These are phyloP conservation scores for Chrysochromulina tobinii DNA, from an alignment of 78 protist genomes.

Conservation along the genomic window DNA sequence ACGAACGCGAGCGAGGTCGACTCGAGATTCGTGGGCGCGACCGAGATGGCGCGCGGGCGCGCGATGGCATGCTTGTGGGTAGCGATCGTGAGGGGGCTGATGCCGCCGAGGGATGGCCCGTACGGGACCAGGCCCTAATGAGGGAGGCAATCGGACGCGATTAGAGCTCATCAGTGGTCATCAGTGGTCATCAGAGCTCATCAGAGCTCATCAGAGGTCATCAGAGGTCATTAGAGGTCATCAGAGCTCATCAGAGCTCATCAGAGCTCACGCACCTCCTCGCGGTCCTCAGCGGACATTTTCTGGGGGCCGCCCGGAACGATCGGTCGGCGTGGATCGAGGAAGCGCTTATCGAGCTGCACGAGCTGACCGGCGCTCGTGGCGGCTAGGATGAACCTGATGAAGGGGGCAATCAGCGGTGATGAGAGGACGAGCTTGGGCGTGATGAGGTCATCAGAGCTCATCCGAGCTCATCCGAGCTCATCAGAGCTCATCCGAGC, in stretches of 20 bases:
- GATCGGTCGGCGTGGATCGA: constrained; percentile 31
- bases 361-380: neutral
- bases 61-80: neutral
- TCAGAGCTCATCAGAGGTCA: no score
- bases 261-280: neutral
- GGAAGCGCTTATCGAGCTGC: neutral
- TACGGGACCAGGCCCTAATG: neutral
- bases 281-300: neutral
- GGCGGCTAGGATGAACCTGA: neutral
- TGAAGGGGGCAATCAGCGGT: no score
- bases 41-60: neutral
- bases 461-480: no score
- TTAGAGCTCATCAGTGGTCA: no score
- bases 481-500: no score
- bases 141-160: no score
- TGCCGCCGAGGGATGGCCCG: neutral
- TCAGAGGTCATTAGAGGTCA: no score
- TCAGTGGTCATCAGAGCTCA: no score
- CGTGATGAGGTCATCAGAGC: no score
- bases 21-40: constrained; percentile 44
- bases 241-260: no score
- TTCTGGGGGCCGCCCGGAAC: neutral
- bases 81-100: neutral
- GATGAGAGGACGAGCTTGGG: no score
- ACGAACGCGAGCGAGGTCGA: constrained; percentile 33